Base-by-base conservation (phyloP, 2,329 filamentous ascomycete species). In the Dendryphion nanum region DNA sequence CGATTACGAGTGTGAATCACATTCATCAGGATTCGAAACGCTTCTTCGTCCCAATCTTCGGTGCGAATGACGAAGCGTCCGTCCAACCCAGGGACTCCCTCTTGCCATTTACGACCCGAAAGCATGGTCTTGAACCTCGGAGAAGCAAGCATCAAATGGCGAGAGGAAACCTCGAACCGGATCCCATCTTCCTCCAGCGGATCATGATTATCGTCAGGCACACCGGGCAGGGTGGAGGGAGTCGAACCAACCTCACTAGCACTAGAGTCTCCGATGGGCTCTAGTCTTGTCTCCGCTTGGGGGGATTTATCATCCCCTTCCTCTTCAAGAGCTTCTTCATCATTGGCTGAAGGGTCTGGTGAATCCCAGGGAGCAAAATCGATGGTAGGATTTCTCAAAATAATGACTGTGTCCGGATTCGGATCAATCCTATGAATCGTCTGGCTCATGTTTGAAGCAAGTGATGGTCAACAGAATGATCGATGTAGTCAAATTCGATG, bases 1-100 rank as follows among this genome's bases (percentile, higher is more conserved):
- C 57, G 45, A 10, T 59, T 63, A 4, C 63, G 64, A 37, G 68
- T 60, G 51, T 76, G 73, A 8, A 76, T 53, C 10, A 71, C 66
- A 38, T 73, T 64, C 38, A 76, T 50, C 1, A 75, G 42, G 14
- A 69, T 67, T 10, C 60, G 47, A 5, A 75, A 60, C 0, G 70
- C 70, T n/a, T 65, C 55, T 3, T 59, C 50, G 34, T 74, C 60
- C 49, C 44, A 53, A 55, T 42, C 36, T 18, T 41, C 26, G 5
- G 35, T 35, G 7, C 18, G 13, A 15, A 38, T 16, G 15, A 30
- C 13, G 33, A 20, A 45, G 13, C 14, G 20, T 7, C 32, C 32
- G 15, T 45, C 38, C 10, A 26, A n/a, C 6, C 33, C 26, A n/a
- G 15, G 30, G 19, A 2, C 6, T 4, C 16, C 13, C 24, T 35